Conservation (phyloP, 2,329 filamentous ascomycete genomes). For the Curvularia hawaiiensis region DNA sequence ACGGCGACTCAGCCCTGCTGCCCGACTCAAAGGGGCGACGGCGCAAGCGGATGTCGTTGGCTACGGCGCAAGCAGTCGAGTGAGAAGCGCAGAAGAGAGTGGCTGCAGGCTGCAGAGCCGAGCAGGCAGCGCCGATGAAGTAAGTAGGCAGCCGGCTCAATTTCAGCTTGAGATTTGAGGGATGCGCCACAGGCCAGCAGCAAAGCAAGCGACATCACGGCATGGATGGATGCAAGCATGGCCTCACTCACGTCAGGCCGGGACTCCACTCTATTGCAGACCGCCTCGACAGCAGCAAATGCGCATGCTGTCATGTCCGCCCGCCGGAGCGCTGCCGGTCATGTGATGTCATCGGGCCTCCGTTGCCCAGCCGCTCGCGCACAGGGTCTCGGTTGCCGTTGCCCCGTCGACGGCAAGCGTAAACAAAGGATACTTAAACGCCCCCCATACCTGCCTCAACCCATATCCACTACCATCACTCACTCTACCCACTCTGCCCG, state of each 20-base stretch:
- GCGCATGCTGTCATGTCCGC: constrained; percentile 14
- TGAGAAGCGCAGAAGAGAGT: not conserved
- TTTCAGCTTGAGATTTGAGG: not conserved
- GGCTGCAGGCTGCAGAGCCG: not conserved
- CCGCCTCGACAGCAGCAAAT: not conserved
- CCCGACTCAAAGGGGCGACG: constrained; percentile 2
- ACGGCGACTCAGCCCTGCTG: constrained; percentile 16
- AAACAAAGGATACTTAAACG: constrained; percentile 46
- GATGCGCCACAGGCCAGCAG: constrained; percentile 2
- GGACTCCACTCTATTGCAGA: not conserved
- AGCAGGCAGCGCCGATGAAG: not conserved
- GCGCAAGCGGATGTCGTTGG: not conserved
- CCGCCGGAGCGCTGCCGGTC: constrained; percentile 14
- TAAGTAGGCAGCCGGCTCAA: not conserved
- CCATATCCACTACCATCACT: constrained; percentile 26
- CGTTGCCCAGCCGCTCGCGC: constrained; percentile 16
- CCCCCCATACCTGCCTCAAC: constrained; percentile 27
- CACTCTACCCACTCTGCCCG: constrained; percentile 14
- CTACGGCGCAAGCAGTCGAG: not conserved
- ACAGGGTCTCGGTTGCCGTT: constrained; percentile 27
- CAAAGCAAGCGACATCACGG: constrained; percentile 5
- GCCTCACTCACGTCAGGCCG: not conserved
- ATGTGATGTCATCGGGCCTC: constrained; percentile 38
- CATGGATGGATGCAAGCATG: constrained; percentile 1
- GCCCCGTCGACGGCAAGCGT: constrained; percentile 38